A percentile compares a stretch with the other conserved stretches of the same genome.
These are phyloP conservation scores for Chenopodium quinoa DNA, from an alignment of 148 eudicot species.

Conservation along the genomic window DNA sequence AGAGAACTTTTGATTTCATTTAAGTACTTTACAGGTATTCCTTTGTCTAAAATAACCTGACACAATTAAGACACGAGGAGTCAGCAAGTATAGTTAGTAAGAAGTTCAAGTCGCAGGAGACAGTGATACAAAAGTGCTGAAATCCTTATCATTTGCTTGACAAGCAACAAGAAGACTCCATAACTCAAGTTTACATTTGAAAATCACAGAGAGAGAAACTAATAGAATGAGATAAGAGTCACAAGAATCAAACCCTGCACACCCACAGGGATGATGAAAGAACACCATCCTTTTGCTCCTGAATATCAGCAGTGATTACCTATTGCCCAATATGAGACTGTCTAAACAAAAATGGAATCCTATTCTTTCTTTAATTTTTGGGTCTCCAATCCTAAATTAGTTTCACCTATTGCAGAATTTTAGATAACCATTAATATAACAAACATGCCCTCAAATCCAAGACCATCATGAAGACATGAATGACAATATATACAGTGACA, in stretches of 20 bases:
- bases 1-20: conserved; percentile 73
- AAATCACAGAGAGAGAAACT: neutral
- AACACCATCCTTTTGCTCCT: neutral
- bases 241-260: neutral
- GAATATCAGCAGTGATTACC: neutral
- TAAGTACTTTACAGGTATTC: conserved; percentile 44
- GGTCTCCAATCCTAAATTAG: neutral
- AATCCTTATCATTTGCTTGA: neutral
- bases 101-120: neutral
- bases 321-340: neutral
- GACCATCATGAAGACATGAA: neutral
- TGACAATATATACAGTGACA: neutral
- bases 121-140: neutral
- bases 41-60: conserved; percentile 61
- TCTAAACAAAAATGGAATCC: neutral
- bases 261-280: neutral
- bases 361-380: neutral
- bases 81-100: neutral
- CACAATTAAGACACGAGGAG: conserved; percentile 1
- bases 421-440: neutral
- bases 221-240: neutral
- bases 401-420: neutral
- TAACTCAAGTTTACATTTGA: neutral
- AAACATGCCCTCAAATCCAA: neutral
- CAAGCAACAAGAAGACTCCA: neutral